phyloP scores from a whole-genome alignment of 345 rosid genomes.

The Stellera chamaejasme region DNA sequence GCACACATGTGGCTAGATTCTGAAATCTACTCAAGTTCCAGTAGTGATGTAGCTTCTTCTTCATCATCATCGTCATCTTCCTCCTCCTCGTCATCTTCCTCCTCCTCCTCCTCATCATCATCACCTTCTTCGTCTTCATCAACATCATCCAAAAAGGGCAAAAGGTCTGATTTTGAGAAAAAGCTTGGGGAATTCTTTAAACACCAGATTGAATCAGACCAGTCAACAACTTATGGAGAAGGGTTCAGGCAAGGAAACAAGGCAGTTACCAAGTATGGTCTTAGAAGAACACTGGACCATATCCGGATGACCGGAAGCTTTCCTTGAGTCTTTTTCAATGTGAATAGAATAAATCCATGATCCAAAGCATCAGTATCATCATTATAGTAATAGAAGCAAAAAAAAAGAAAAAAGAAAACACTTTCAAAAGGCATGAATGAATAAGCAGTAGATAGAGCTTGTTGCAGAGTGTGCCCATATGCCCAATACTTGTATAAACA shows the following conservation, averaged over 20 bases:
- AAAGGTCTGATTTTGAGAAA: conserved; percentile 84
- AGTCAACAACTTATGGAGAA: conserved; percentile 79
- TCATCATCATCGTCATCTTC: conserved; percentile 39
- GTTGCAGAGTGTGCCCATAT: too few species aligned
- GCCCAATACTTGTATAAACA: too few species aligned
- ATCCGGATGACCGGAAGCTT: conserved; percentile 73
- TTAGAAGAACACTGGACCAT: conserved; percentile 80
- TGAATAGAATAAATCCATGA: neutral
- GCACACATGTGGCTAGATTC: conserved; percentile 98
- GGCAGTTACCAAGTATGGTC: conserved; percentile 68
- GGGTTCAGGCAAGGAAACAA: conserved; percentile 74
- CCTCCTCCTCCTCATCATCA: conserved; percentile 46
- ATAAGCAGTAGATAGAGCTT: too few species aligned
- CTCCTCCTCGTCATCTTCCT: conserved; percentile 31
- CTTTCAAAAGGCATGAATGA: too few species aligned
- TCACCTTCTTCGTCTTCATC: conserved; percentile 38
- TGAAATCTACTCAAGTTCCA: conserved; percentile 53
- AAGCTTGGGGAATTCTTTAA: conserved; percentile 79
- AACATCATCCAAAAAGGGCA: conserved; percentile 74
- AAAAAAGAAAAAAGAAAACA: too few species aligned
- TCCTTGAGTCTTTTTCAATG: conserved; percentile 32
- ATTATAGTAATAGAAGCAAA: too few species aligned
- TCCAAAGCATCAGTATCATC: too few species aligned
- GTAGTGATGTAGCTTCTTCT: conserved; percentile 36
- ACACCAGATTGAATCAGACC: conserved; percentile 81